Evolutionary conservation across 805 yeast species (phyloP).

Genomic region (Dipodascopsis tothii): DNA sequence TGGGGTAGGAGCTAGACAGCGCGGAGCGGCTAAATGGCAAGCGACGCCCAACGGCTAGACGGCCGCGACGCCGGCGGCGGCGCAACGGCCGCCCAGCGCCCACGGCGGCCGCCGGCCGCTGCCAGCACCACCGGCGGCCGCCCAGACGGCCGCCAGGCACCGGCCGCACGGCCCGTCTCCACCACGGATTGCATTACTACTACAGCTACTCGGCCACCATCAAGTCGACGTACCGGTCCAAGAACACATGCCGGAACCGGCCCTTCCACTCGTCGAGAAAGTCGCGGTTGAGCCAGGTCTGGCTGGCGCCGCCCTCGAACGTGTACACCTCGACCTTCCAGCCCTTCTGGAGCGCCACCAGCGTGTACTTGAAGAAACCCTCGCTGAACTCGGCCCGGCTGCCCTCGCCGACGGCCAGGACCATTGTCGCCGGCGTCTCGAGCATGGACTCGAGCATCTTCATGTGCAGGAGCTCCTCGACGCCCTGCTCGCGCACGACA

Average conservation of each 20-base stretch:
- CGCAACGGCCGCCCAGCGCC: no score
- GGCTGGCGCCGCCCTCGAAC: neutral
- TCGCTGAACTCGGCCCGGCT: neutral
- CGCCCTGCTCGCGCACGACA: neutral
- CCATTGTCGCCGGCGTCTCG: conserved; percentile 1
- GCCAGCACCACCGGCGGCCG: no score
- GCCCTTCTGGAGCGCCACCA: neutral
- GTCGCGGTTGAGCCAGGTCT: neutral
- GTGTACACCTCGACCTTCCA: conserved; percentile 1
- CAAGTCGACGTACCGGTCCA: neutral
- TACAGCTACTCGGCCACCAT: neutral
- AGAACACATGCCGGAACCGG: neutral
- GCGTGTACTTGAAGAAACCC: neutral
- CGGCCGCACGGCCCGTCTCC: no score
- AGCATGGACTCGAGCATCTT: conserved; percentile 2
- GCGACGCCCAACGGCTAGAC: no score
- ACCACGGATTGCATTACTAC: no score
- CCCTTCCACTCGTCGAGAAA: neutral
- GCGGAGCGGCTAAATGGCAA: no score
- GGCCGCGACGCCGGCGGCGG: no score
- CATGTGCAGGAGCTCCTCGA: conserved; percentile 1
- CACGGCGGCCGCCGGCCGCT: no score
- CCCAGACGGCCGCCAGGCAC: no score
- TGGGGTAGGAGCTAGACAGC: no score
- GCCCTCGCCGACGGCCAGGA: neutral